These are phyloP conservation scores for Nannochloropsis salina DNA, from an alignment of 108 stramenopile species.

Conservation along the genomic window DNA sequence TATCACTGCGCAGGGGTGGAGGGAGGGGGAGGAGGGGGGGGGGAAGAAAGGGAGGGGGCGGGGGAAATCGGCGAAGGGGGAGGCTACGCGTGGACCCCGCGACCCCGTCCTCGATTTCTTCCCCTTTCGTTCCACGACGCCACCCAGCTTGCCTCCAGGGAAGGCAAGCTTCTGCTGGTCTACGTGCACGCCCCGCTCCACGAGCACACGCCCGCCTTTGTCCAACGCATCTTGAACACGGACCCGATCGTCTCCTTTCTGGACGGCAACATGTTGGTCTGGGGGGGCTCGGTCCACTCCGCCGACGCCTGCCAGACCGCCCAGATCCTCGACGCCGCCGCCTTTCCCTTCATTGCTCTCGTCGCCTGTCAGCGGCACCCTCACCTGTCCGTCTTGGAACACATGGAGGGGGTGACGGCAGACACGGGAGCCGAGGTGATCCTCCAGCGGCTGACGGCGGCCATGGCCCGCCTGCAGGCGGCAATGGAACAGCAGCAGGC, in stretches of 20 bases:
- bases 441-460: constrained; percentile 45
- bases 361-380: constrained; percentile 41
- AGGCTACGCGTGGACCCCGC: not conserved
- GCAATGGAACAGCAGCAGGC: constrained; percentile 26
- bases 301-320: constrained; percentile 48
- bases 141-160: not conserved
- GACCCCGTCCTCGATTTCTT: constrained; percentile 10
- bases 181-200: constrained; percentile 54
- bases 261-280: constrained; percentile 51
- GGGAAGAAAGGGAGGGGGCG: not conserved
- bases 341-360: constrained; percentile 55
- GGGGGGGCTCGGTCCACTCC: constrained; percentile 48
- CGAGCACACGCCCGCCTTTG: constrained; percentile 50
- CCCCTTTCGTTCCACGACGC: not conserved
- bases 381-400: constrained; percentile 40
- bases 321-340: constrained; percentile 49
- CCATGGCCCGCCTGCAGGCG: constrained; percentile 49
- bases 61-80: not conserved
- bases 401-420: constrained; percentile 39
- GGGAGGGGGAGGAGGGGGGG: too few relatives aligned
- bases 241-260: constrained; percentile 36
- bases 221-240: not conserved
- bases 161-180: constrained; percentile 44
- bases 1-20: not conserved
- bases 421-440: constrained; percentile 21